Evolutionary conservation across 768 basidiomycete genomes (phyloP), one percentile per base, ranked within the genome.

Genomic region (Naematelia encephala): DNA sequence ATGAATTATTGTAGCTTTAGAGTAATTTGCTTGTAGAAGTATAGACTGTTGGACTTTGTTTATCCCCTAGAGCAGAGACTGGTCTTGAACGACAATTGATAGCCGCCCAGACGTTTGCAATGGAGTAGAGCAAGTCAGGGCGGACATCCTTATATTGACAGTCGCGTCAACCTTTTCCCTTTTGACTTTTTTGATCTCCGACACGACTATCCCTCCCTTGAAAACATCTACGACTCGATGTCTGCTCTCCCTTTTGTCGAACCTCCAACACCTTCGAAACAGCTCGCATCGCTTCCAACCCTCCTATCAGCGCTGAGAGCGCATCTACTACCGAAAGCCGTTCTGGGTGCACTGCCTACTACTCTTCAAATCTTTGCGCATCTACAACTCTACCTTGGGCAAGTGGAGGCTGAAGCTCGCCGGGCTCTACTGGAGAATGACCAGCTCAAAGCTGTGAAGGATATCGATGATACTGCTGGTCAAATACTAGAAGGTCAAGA

Each of bases 1-100:
- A 85, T n/a, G 77, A 67, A 26, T 65, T 86, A 21, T 64, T 80
- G 44, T 56, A 48, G n/a, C n/a, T n/a, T n/a, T n/a, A n/a, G n/a
- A n/a, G n/a, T n/a, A n/a, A n/a, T n/a, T n/a, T n/a, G n/a, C n/a
- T n/a, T n/a, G n/a, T n/a, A n/a, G n/a, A n/a, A n/a, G n/a, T n/a
- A n/a, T n/a, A n/a, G n/a, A n/a, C n/a, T n/a, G n/a, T n/a, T n/a
- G n/a, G n/a, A n/a, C n/a, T n/a, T n/a, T n/a, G n/a, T n/a, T n/a
- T n/a, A n/a, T n/a, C n/a, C n/a, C n/a, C n/a, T 39, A 39, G 34
- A 39, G 34, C 34, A 39, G 34, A 39, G 16, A 16, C 34, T n/a
- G n/a, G n/a, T n/a, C n/a, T n/a, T n/a, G n/a, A n/a, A n/a, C n/a
- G n/a, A n/a, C n/a, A n/a, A n/a, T n/a, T n/a, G n/a, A n/a, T n/a